These are phyloP conservation scores for Ilyonectria destructans DNA, from an alignment of 2,329 filamentous ascomycete species.

Conservation along the genomic window DNA sequence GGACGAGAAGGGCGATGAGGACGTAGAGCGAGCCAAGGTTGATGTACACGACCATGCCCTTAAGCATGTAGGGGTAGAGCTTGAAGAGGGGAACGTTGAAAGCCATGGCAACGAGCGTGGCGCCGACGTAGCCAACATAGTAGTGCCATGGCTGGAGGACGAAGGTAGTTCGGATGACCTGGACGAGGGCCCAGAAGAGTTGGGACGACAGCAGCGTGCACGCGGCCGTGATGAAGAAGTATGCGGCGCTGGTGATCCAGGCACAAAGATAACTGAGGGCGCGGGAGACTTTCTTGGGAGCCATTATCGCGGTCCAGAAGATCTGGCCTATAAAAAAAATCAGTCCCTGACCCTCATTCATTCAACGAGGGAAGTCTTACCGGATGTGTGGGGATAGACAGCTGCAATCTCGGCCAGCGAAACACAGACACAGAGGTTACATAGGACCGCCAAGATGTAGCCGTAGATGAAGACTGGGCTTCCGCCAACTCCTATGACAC, in stretches of 20 bases:
- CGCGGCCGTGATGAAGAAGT: background rate
- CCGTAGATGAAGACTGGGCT: slow-evolving; percentile 10
- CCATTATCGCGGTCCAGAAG: slow-evolving; percentile 4
- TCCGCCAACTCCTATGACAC: slow-evolving; percentile 8
- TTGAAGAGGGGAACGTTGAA: background rate
- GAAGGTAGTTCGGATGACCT: background rate
- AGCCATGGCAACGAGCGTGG: background rate
- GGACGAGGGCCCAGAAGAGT: background rate
- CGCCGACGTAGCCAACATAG: background rate
- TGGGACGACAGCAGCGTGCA: background rate
- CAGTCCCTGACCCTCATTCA: background rate
- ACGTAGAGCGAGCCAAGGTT: background rate
- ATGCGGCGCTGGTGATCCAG: background rate
- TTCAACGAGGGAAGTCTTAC: background rate
- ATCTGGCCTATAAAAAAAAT: background rate
- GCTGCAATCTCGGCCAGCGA: slow-evolving; percentile 13
- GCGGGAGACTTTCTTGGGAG: background rate
- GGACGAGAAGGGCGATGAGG: background rate
- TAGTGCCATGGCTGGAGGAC: background rate
- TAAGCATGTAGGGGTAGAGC: background rate
- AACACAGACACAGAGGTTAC: background rate
- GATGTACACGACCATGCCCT: background rate
- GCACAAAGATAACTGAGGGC: background rate
- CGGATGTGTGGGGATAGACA: slow-evolving; percentile 4
- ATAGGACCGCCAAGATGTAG: background rate